phyloP scores from a whole-genome alignment of 2,329 filamentous ascomycete species.

The Colletotrichum echinochloae region DNA sequence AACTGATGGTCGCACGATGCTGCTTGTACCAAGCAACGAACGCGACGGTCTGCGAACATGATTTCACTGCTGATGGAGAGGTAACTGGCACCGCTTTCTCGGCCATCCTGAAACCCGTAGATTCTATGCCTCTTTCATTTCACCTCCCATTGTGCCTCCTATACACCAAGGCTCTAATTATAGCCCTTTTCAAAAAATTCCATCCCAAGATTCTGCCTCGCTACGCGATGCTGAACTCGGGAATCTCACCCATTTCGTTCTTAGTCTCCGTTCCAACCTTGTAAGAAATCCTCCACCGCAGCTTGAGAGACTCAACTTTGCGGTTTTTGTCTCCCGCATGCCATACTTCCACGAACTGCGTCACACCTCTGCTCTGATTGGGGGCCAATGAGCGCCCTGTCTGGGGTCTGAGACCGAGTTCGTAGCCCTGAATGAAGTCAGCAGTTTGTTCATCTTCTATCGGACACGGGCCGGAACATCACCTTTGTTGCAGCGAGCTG shows the following conservation, averaged over 20 bases:
- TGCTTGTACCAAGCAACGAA: not conserved
- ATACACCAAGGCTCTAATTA: conserved; percentile 8
- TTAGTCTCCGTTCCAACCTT: conserved; percentile 73
- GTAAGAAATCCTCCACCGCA: conserved; percentile 91
- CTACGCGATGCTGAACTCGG: conserved; percentile 79
- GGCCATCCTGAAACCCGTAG: conserved; percentile 19
- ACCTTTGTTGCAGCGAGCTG: conserved; percentile 96
- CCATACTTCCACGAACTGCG: conserved; percentile 81
- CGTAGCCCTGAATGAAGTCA: conserved; percentile 72
- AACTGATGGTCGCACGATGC: not conserved
- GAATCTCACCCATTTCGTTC: conserved; percentile 87
- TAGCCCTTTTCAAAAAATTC: not conserved
- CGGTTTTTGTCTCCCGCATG: conserved; percentile 75
- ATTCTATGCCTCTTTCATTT: conserved; percentile 27
- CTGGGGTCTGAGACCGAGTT: conserved; percentile 86
- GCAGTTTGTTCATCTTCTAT: conserved; percentile 6
- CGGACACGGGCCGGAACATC: conserved; percentile 42
- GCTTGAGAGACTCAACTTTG: conserved; percentile 84
- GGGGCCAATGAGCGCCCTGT: conserved; percentile 81
- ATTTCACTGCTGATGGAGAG: conserved; percentile 6
- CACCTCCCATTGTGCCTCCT: not conserved
- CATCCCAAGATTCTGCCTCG: not conserved
- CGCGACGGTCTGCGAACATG: conserved; percentile 3
- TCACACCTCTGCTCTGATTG: conserved; percentile 79
- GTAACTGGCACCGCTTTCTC: conserved; percentile 1